Evolutionary conservation across 192 early-diverging fungal genomes (phyloP).

Genomic region (Coemansia sp.): DNA sequence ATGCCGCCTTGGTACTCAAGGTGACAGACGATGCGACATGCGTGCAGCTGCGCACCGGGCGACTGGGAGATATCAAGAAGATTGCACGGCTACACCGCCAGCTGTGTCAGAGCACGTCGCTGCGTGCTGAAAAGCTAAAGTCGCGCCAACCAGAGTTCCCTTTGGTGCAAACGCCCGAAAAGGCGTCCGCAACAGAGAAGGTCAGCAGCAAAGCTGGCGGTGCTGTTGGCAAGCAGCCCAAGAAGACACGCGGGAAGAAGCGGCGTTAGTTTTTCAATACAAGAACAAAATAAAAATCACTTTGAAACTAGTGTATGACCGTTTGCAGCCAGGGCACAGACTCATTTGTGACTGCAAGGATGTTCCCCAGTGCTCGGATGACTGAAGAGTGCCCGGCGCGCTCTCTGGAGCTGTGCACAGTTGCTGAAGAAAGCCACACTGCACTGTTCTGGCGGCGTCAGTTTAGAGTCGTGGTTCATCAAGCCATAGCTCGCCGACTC

Average conservation of each 20-base stretch:
- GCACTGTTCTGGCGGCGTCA: neutral
- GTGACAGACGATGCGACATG: conserved; percentile 45
- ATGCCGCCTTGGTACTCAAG: conserved; percentile 38
- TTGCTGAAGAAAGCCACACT: neutral
- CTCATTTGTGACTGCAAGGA: conserved; percentile 25
- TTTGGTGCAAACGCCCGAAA: conserved; percentile 3
- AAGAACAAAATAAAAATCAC: too few relatives aligned
- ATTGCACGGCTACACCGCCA: conserved; percentile 35
- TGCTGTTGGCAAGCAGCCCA: conserved; percentile 17
- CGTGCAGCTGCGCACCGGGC: conserved; percentile 41
- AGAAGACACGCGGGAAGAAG: conserved; percentile 15
- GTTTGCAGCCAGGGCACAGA: conserved; percentile 15
- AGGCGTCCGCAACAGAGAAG: conserved; percentile 6
- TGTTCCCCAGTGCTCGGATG: conserved; percentile 12
- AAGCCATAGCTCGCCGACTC: too few relatives aligned
- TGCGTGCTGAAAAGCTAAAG: conserved; percentile 19
- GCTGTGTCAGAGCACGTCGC: conserved; percentile 31
- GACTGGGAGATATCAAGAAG: conserved; percentile 35
- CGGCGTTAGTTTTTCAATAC: conserved; percentile 1
- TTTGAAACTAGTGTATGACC: too few relatives aligned
- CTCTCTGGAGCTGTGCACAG: neutral
- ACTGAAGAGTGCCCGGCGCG: neutral
- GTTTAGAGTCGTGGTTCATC: too few relatives aligned
- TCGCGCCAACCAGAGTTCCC: conserved; percentile 31
- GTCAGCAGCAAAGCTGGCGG: conserved; percentile 10